Evolutionary conservation across 2,329 filamentous ascomycete genomes (phyloP).

Genomic region (Pleomassaria siparia): DNA sequence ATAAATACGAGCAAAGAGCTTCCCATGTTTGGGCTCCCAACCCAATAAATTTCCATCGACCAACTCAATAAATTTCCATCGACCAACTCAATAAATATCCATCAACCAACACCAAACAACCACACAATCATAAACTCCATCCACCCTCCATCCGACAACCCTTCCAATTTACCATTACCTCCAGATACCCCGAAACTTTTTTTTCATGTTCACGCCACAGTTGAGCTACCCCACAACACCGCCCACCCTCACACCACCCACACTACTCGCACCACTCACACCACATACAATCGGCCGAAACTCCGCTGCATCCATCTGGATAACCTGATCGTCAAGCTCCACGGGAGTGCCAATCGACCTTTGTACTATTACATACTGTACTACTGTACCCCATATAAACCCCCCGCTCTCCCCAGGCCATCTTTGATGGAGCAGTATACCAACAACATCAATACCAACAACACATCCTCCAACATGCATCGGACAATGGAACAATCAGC

Average conservation of each 20-base stretch:
- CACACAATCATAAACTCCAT: too few species aligned
- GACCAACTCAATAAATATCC: conserved; percentile 1
- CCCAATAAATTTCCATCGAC: conserved; percentile 2
- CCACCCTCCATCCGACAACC: too few species aligned
- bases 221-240: conserved; percentile 10
- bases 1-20: conserved; percentile 14
- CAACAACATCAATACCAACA: background rate
- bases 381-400: conserved; percentile 4
- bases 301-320: conserved; percentile 5
- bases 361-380: background rate
- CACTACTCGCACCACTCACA: conserved; percentile 2
- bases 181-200: conserved; percentile 8
- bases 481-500: conserved; percentile 1
- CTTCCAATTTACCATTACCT: conserved; percentile 5
- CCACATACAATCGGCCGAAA: too few species aligned
- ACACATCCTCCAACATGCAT: background rate
- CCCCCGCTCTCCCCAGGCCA: conserved; percentile 6
- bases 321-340: background rate
- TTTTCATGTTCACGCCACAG: conserved; percentile 6
- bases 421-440: background rate
- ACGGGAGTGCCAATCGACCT: conserved; percentile 8
- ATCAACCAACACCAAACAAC: conserved; percentile 2
- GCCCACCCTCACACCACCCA: conserved; percentile 11
- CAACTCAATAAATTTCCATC: conserved; percentile 1
- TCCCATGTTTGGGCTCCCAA: background rate